Evolutionary conservation across 2,329 filamentous ascomycete genomes (phyloP).

Genomic region (Paramyrothecium sp.): DNA sequence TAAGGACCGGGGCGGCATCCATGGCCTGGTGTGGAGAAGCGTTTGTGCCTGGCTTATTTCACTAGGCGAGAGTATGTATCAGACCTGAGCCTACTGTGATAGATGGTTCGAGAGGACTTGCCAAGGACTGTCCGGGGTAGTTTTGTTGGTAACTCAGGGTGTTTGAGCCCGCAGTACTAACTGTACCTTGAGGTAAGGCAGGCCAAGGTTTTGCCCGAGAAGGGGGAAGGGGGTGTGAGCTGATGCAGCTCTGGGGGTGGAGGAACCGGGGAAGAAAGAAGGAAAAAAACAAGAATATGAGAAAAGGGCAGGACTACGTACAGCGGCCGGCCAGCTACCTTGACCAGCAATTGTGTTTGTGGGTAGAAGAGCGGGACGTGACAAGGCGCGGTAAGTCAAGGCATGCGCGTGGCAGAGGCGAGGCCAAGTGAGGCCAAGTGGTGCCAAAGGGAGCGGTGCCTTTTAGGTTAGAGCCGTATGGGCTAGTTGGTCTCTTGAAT

Average conservation of each 20-base stretch:
- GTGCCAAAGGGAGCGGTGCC: background rate
- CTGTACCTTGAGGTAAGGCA: background rate
- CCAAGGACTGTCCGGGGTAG: background rate
- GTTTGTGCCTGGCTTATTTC: conserved; percentile 39
- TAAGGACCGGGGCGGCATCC: conserved; percentile 17
- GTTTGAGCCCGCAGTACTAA: background rate
- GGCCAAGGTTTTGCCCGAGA: background rate
- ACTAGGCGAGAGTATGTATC: conserved; percentile 41
- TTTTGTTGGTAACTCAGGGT: background rate
- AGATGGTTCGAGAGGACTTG: background rate
- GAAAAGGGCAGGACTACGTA: too few species aligned
- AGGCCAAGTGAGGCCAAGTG: background rate
- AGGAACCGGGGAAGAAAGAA: too few species aligned
- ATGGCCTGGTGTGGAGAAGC: conserved; percentile 38
- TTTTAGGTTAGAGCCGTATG: background rate
- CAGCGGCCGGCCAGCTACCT: too few species aligned
- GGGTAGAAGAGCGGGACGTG: too few species aligned
- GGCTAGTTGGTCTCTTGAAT: background rate
- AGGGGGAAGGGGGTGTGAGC: background rate
- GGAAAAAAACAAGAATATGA: background rate
- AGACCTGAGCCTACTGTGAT: conserved; percentile 20
- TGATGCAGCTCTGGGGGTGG: background rate
- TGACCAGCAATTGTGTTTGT: too few species aligned
- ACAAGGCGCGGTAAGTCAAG: too few species aligned
- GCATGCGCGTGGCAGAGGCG: too few species aligned